Evolutionary conservation across 163 green algal species (phyloP).

Genomic region (Prototheca wickerhamii): DNA sequence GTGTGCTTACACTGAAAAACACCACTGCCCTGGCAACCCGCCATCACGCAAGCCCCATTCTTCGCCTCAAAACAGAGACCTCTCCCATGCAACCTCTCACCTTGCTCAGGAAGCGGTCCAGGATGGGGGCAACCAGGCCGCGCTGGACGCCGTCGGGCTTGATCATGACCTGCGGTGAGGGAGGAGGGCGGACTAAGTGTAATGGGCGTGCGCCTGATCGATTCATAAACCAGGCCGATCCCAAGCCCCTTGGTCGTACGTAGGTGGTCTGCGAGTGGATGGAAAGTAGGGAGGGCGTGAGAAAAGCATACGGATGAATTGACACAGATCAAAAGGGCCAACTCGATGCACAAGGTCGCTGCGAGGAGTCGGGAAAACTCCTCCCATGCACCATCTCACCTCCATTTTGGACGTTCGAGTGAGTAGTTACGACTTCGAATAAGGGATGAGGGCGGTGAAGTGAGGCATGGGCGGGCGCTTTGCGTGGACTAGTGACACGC

Average conservation of each 20-base stretch:
- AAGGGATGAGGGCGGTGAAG: no score
- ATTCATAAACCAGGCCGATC: not conserved
- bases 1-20: not conserved
- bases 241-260: not conserved
- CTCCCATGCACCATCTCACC: no score
- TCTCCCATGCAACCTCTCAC: conserved; percentile 12
- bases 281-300: not conserved
- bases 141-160: conserved; percentile 63
- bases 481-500: no score
- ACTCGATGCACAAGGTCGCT: no score
- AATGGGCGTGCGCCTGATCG: no score
- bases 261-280: conserved; percentile 4
- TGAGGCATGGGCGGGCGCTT: no score
- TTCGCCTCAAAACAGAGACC: not conserved
- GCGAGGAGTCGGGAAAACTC: no score
- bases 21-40: not conserved
- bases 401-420: no score
- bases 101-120: conserved; percentile 49
- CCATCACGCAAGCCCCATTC: not conserved
- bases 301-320: no score
- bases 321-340: not conserved
- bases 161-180: conserved; percentile 68
- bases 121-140: conserved; percentile 28
- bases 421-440: no score
- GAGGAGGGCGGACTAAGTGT: conserved; percentile 21